phyloP scores from a whole-genome alignment of 257 asterid genomes.

The Fraxinus pennsylvanica region DNA sequence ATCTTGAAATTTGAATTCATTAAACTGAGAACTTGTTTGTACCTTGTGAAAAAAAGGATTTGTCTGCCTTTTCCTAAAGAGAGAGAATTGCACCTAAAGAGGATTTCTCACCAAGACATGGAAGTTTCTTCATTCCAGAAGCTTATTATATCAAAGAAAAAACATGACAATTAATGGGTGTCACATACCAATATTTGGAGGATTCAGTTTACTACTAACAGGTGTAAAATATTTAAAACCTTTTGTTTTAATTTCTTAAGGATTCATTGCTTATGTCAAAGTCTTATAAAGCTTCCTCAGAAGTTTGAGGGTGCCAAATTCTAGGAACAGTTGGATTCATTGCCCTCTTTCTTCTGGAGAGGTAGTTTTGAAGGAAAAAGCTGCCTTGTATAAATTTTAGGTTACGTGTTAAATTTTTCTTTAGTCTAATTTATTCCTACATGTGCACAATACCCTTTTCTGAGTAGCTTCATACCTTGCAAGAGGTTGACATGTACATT shows the following conservation, averaged over 20 bases:
- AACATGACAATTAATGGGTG: not conserved
- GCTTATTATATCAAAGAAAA: not conserved
- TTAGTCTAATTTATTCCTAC: no score
- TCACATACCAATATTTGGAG: not conserved
- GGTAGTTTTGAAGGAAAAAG: not conserved
- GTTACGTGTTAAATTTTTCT: not conserved
- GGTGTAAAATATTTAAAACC: not conserved
- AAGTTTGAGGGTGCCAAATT: not conserved
- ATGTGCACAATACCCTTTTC: not conserved
- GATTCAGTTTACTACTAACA: not conserved
- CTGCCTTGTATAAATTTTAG: not conserved
- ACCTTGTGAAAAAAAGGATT: not conserved
- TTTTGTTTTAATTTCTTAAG: not conserved
- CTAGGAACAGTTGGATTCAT: not conserved
- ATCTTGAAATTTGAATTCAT: not conserved
- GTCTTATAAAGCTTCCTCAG: not conserved
- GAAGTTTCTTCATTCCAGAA: constrained; percentile 2
- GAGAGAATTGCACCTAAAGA: not conserved
- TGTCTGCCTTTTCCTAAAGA: not conserved
- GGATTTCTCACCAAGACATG: not conserved
- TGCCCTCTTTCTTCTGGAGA: not conserved
- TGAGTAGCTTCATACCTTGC: not conserved
- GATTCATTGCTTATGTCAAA: not conserved
- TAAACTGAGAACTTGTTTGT: not conserved
- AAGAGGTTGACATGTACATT: not conserved